A percentile compares a stretch with the other conserved stretches of the same genome.
These are phyloP conservation scores for Fusarium pseudograminearum DNA, from an alignment of 2,329 filamentous ascomycete genomes.

Conservation along the genomic window DNA sequence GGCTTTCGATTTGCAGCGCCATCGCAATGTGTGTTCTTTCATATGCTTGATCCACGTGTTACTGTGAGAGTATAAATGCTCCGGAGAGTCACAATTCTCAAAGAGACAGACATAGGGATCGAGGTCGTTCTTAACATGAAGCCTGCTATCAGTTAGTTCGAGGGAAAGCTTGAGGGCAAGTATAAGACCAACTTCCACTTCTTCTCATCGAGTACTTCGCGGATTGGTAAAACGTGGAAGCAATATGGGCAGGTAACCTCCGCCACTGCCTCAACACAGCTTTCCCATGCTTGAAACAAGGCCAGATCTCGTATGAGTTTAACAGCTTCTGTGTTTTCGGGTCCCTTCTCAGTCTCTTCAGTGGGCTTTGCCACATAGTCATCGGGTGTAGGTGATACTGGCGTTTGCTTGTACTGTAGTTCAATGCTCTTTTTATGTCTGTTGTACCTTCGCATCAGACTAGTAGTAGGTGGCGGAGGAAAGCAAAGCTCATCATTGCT, in stretches of 20 bases:
- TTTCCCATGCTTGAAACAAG: not conserved
- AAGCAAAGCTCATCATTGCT: not conserved
- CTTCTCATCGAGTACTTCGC: not conserved
- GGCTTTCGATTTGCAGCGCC: not conserved
- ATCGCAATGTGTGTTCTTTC: not conserved
- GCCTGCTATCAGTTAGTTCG: too few species aligned
- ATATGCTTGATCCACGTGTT: not conserved
- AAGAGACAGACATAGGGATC: constrained; percentile 1
- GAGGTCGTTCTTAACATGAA: not conserved
- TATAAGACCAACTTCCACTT: not conserved
- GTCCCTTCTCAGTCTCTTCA: rapidly evolving
- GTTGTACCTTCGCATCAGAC: not conserved
- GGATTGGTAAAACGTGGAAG: not conserved
- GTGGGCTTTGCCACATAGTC: too few species aligned
- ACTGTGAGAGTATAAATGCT: not conserved
- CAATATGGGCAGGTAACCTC: constrained; percentile 1
- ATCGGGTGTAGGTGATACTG: too few species aligned
- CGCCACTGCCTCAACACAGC: not conserved
- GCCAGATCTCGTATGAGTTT: rapidly evolving
- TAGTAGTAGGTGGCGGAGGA: not conserved
- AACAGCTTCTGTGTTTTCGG: rapidly evolving
- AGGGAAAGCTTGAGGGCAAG: too few species aligned
- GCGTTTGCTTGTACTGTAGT: rapidly evolving
- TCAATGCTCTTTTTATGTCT: rapidly evolving
- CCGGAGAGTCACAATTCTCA: not conserved